These are phyloP conservation scores for Rhizopus arrhizus DNA, from an alignment of 371 early-diverging fungal genomes.

Conservation along the genomic window DNA sequence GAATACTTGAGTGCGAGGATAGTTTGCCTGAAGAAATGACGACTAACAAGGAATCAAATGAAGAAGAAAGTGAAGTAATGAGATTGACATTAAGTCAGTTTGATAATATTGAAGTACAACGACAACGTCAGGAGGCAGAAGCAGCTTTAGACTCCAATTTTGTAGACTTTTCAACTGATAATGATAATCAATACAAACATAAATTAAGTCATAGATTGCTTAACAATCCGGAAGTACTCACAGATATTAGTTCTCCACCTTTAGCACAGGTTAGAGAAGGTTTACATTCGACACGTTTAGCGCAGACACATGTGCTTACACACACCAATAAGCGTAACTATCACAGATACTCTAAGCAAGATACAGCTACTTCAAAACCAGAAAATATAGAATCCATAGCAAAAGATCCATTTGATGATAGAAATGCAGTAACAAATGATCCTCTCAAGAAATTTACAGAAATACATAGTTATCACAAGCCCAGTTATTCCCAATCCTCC, in stretches of 20 bases:
- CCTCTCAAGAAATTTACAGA: conserved; percentile 6
- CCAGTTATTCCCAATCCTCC: conserved; percentile 44
- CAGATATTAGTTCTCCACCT: conserved; percentile 24
- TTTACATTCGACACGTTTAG: conserved; percentile 24
- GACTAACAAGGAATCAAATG: conserved; percentile 13
- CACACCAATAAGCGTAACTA: conserved; percentile 3
- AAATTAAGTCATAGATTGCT: not conserved
- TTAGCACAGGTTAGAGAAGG: conserved; percentile 38
- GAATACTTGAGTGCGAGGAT: conserved; percentile 31
- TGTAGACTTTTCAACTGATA: conserved; percentile 42
- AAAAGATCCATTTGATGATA: conserved; percentile 48
- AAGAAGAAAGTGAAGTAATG: conserved; percentile 14
- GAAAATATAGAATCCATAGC: conserved; percentile 9
- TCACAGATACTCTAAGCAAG: not conserved
- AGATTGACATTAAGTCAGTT: conserved; percentile 43
- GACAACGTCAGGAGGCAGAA: conserved; percentile 42
- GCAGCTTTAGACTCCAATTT: conserved; percentile 51
- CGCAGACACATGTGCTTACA: conserved; percentile 6
- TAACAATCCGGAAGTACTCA: not conserved
- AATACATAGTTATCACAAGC: conserved; percentile 22
- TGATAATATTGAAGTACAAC: conserved; percentile 38
- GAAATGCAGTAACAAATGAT: conserved; percentile 9
- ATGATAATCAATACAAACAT: conserved; percentile 15
- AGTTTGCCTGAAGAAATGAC: not conserved
- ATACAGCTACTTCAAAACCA: conserved; percentile 21